phyloP scores from a whole-genome alignment of 2,329 filamentous ascomycete genomes.

The Botryosphaeria dothidea region DNA sequence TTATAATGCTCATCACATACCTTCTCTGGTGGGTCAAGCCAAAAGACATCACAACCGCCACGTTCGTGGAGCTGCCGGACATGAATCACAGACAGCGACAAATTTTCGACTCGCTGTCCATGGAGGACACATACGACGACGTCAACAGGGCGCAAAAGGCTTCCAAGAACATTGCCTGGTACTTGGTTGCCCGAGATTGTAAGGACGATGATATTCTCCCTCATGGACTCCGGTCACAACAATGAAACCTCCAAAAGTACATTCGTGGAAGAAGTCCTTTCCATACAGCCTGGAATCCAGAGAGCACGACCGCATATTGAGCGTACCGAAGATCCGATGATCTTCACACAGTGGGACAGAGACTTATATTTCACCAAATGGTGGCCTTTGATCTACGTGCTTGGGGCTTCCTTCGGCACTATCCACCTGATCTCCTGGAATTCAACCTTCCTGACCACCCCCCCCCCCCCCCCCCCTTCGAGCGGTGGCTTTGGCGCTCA shows the following conservation, averaged over 20 bases:
- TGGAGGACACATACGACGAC: constrained; percentile 7
- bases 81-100: background rate
- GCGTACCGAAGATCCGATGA: background rate
- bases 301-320: background rate
- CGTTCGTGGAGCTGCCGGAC: background rate
- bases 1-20: constrained; percentile 7
- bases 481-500: background rate
- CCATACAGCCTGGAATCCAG: background rate
- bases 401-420: constrained; percentile 5
- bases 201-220: background rate
- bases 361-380: constrained; percentile 1
- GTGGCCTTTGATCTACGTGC: constrained; percentile 5
- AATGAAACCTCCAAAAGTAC: background rate
- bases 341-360: constrained; percentile 8
- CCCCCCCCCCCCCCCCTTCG: background rate
- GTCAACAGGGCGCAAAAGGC: background rate
- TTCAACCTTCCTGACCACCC: background rate
- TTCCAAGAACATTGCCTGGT: constrained; percentile 5
- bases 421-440: constrained; percentile 7
- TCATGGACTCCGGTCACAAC: background rate
- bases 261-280: background rate
- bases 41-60: background rate
- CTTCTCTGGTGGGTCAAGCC: constrained; percentile 11
- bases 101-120: constrained; percentile 1
- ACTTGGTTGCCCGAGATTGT: background rate